Base-by-base conservation (phyloP, 139 green algal species). In the Mesotaenium endlicherianum region DNA sequence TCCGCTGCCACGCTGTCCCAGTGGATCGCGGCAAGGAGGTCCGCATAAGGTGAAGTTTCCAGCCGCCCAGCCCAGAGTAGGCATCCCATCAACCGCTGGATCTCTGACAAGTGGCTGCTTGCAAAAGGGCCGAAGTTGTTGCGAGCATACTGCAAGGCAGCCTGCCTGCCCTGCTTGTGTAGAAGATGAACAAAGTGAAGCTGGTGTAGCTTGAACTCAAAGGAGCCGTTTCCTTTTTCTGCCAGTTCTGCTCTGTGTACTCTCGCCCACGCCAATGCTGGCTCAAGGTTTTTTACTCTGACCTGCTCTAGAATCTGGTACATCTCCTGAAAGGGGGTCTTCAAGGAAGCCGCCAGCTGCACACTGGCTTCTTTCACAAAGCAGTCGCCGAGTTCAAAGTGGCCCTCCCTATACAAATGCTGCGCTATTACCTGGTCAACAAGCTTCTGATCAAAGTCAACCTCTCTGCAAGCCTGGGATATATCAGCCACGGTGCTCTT, bases 81-180 rank as follows among this genome's bases (percentile, higher is more conserved):
- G 87, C 88, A 93, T 40, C 93, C 96, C 93, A 98, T 98, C 50
- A 98, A 90, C 6, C 88, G 90, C 87, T 95, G 90, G 31, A 98
- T 95, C 8, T 94, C 87, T 1, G 58, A 20, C 82, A 97, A 87
- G 44, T 94, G 77, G 2, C 85, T 92, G 20, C 43, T 39, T 5
- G 83, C 77, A 80, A 93, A 93, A 1, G 60, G 71, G 0, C 6
- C 40, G 71, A 98, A 95, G 88, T 97, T 86, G 30, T 59, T 17
- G 41, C 92, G 90, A 0, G 92, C 94, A 70, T 97, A 98, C 30
- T 45, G 34, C 64, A 98, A 86, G 0, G 95, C 95, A 59, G 14
- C 20, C 26, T 34, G 17, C 6, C 80, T 70, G 14, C 70, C 91
- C 47, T 92, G 60, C 17, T 59, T 40, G 16, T 91, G 49, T 17